These are phyloP conservation scores for Leishmania guyanensis DNA, from an alignment of 208 protist genomes.

Conservation along the genomic window DNA sequence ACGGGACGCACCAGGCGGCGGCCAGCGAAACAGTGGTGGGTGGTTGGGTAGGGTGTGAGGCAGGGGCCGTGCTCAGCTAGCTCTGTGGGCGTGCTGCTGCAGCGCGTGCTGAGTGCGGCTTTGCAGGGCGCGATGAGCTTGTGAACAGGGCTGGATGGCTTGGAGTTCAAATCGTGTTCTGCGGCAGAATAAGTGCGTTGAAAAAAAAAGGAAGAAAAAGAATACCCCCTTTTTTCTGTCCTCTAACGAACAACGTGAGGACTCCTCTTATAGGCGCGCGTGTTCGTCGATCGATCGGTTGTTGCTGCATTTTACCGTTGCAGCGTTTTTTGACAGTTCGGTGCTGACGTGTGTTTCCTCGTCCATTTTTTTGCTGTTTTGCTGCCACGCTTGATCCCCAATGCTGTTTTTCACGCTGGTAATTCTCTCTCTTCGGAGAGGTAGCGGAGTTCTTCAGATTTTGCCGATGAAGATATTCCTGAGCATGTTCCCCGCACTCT, in stretches of 20 bases:
- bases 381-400: not conserved
- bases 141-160: no score
- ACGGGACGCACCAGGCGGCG: not conserved
- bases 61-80: not conserved
- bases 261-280: no score
- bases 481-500: slow-evolving; percentile 74
- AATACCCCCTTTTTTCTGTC: no score
- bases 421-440: not conserved
- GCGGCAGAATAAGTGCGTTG: no score
- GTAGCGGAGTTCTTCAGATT: slow-evolving; percentile 43
- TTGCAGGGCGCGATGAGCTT: not conserved
- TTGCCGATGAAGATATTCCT: slow-evolving; percentile 71
- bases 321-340: not conserved
- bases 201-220: no score
- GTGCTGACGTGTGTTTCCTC: not conserved
- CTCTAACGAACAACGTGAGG: no score
- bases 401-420: not conserved
- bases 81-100: not conserved
- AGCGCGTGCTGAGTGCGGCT: no score
- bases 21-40: not conserved
- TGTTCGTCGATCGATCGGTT: not conserved
- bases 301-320: not conserved
- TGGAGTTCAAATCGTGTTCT: no score
- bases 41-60: not conserved
- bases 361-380: no score